phyloP scores from a whole-genome alignment of 2,329 filamentous ascomycete genomes.

The Clonostachys rosea region DNA sequence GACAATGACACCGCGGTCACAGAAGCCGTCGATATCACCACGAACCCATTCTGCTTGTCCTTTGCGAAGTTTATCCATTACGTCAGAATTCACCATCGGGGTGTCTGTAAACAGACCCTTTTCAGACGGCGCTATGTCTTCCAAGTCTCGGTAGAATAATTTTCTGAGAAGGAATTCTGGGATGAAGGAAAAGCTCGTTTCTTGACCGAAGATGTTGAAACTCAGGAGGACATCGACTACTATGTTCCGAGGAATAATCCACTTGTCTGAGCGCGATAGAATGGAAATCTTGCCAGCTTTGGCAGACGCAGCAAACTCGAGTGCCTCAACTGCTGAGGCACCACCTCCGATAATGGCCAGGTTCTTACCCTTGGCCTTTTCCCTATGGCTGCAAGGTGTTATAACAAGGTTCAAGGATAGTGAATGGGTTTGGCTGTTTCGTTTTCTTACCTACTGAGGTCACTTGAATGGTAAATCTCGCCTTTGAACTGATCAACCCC shows the following conservation, averaged over 20 bases:
- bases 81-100: conserved; percentile 81
- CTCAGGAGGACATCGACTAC: conserved; percentile 69
- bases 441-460: conserved; percentile 54
- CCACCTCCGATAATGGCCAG: conserved; percentile 75
- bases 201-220: conserved; percentile 74
- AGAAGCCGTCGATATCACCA: conserved; percentile 69
- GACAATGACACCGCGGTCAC: conserved; percentile 60
- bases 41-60: conserved; percentile 75
- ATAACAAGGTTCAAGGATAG: background rate
- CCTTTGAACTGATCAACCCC: conserved; percentile 72
- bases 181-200: conserved; percentile 72
- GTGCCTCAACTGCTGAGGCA: conserved; percentile 75
- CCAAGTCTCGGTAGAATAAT: conserved; percentile 79
- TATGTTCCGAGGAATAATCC: conserved; percentile 80
- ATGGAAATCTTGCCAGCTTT: conserved; percentile 67
- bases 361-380: conserved; percentile 68
- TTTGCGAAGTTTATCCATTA: conserved; percentile 69
- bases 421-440: background rate
- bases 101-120: conserved; percentile 74
- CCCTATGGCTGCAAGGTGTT: conserved; percentile 29
- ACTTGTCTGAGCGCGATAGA: conserved; percentile 75
- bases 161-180: conserved; percentile 71
- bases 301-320: conserved; percentile 70
- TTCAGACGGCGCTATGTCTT: conserved; percentile 61
- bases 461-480: conserved; percentile 68